Base-by-base conservation (phyloP, 1,139 yeast species). In the Nakaseomyces delphensis region DNA sequence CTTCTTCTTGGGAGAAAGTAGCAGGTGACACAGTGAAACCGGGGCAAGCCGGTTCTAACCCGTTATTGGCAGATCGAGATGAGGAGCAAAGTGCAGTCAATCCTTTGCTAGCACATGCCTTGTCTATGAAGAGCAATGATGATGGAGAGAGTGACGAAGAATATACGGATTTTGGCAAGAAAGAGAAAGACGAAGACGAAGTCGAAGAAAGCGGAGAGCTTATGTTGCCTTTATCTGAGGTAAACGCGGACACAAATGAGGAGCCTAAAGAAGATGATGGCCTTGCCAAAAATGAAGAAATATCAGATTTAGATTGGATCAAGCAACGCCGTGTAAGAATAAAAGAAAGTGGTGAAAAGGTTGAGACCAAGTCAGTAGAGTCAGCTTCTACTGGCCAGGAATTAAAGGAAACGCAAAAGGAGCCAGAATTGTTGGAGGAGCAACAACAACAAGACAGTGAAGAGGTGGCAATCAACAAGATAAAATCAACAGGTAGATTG, bases 281-380 rank as follows among this genome's bases (percentile, higher is more conserved):
- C 3, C 46, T 65, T 7, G 78, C 79, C 0, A 66, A 65, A 20
- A 76, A 76, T 49, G 77, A 74, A 43, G 68, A 63, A 20, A 71
- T 85, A 8, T 73, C 93, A 13, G 97, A 89, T 66, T 65, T 84
- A 45, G 96, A 89, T 48, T 89, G 98, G 98, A 72, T 91, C 48
- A 79, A 78, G 54, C 75, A 75, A 55, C 77, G 86, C 60, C 74
- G 94, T 62, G 77, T 74, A 16, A 76, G 94, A 57, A 84, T 87
- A 58, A 76, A 69, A 48, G 87, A 79, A 43, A 69, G 64, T 40
- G 65, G 59, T 36, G 47, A 48, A 30, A 60, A 54, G 15, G 59
- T 57, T 23, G 59, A 50, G 45, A 11, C 49, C 45, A 23, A 45
- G 41, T 13, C 49, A 46, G 19, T 41, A 6, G 31, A 42, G 23